These are phyloP conservation scores for Aspergillus avenaceus DNA, from an alignment of 495 filamentous ascomycete genomes.

Conservation along the genomic window DNA sequence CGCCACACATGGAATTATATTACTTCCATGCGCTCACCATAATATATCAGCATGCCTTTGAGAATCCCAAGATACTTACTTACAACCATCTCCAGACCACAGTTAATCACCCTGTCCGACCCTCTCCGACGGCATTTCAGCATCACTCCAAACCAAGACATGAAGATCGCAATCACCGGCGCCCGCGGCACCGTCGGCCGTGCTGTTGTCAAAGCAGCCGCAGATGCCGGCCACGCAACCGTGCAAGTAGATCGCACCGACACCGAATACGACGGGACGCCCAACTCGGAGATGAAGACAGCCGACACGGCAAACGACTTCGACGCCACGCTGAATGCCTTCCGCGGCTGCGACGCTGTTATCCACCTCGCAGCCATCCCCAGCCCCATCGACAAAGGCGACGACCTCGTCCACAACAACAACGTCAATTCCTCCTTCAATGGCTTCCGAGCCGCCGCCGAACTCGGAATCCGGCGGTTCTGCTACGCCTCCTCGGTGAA, in stretches of 20 bases:
- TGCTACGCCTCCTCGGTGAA: slow-evolving; percentile 19
- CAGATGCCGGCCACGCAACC: slow-evolving; percentile 12
- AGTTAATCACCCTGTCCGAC: too few relatives aligned
- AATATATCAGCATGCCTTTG: too few relatives aligned
- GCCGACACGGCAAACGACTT: slow-evolving; percentile 16
- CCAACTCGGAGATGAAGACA: slow-evolving; percentile 8
- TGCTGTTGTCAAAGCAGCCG: slow-evolving; percentile 6
- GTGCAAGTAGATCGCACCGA: slow-evolving; percentile 17
- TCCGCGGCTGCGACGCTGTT: slow-evolving; percentile 15
- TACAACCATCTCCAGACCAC: too few relatives aligned
- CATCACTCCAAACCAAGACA: too few relatives aligned
- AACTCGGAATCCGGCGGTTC: slow-evolving; percentile 12
- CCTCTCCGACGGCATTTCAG: too few relatives aligned
- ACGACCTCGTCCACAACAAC: slow-evolving; percentile 17
- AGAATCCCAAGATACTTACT: too few relatives aligned
- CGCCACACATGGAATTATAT: too few relatives aligned
- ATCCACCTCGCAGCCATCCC: slow-evolving; percentile 19
- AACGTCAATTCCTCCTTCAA: slow-evolving; percentile 19
- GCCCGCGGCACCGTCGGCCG: slow-evolving; percentile 16
- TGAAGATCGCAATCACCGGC: slow-evolving; percentile 21
- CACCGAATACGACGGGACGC: slow-evolving; percentile 7
- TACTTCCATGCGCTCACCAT: too few relatives aligned
- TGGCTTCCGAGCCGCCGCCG: slow-evolving; percentile 13
- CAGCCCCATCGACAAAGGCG: slow-evolving; percentile 14
- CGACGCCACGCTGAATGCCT: slow-evolving; percentile 12